These are phyloP conservation scores for Cystobasidium pallidum DNA, from an alignment of 1,284 basidiomycete species.

Conservation along the genomic window DNA sequence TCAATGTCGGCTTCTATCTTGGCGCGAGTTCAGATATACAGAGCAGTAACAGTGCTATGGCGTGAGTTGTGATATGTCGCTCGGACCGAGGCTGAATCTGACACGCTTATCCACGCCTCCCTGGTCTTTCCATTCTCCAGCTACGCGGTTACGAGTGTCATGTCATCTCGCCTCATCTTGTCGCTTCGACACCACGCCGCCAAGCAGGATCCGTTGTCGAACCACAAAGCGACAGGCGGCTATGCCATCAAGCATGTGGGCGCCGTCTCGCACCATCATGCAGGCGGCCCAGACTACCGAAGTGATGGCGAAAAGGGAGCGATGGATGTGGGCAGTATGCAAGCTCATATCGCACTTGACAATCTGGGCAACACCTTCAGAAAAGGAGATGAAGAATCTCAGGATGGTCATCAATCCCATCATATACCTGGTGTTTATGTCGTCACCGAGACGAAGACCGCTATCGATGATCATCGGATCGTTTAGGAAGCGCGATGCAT, in stretches of 20 bases:
- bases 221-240: neutral
- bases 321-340: slow-evolving; percentile 11
- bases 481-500: neutral
- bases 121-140: neutral
- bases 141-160: slow-evolving; percentile 30
- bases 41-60: slow-evolving; percentile 37
- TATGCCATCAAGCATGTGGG: slow-evolving; percentile 5
- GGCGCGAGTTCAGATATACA: slow-evolving; percentile 9
- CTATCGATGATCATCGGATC: neutral
- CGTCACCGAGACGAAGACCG: slow-evolving; percentile 17
- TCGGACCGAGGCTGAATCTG: neutral
- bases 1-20: slow-evolving; percentile 43
- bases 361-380: slow-evolving; percentile 5
- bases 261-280: slow-evolving; percentile 11
- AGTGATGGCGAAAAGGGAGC: slow-evolving; percentile 14
- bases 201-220: slow-evolving; percentile 7
- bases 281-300: neutral
- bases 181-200: slow-evolving; percentile 28
- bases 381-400: slow-evolving; percentile 24
- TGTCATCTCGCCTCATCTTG: slow-evolving; percentile 28
- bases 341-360: slow-evolving; percentile 30
- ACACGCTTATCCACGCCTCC: neutral
- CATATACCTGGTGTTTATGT: slow-evolving; percentile 14
- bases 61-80: neutral
- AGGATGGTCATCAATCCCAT: slow-evolving; percentile 6